A percentile compares a stretch with the other conserved stretches of the same genome.
Conservation (phyloP, 2,329 filamentous ascomycete species). For the Gnomoniopsis smithogilvyi region DNA sequence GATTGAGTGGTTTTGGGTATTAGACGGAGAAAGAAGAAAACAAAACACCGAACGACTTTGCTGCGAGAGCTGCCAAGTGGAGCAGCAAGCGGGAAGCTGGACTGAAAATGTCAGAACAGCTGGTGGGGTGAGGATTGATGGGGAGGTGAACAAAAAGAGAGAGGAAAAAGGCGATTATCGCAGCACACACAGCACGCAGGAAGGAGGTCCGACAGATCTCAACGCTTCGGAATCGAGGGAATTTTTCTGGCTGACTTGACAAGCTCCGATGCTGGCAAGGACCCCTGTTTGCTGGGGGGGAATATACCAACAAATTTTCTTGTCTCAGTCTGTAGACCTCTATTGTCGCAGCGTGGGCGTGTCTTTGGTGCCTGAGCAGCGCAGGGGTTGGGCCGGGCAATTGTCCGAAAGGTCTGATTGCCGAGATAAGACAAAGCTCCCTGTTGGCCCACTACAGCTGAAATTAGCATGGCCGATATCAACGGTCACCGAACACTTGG, state of each 20-base stretch:
- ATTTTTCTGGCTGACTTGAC: constrained; percentile 6
- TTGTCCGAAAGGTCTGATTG: background rate
- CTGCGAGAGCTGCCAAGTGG: too few relatives aligned
- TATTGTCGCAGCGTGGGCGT: background rate
- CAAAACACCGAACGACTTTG: background rate
- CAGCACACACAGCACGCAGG: constrained; percentile 10
- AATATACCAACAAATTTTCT: constrained; percentile 11
- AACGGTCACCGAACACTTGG: constrained; percentile 16
- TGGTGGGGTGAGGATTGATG: background rate
- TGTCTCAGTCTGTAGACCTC: background rate
- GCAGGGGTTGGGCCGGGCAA: background rate
- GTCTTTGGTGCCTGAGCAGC: background rate
- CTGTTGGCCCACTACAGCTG: constrained; percentile 15
- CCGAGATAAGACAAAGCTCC: background rate
- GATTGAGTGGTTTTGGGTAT: constrained; percentile 1
- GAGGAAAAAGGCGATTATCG: background rate
- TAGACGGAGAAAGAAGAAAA: background rate
- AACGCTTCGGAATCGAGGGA: constrained; percentile 8
- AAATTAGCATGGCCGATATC: constrained; percentile 2
- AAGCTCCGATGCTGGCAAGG: background rate
- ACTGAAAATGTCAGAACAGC: background rate
- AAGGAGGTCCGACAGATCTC: constrained; percentile 7
- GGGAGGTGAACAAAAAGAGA: background rate
- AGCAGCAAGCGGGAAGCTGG: background rate
- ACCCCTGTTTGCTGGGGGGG: background rate